phyloP scores from a whole-genome alignment of 495 filamentous ascomycete genomes.

The Podospora tetraspora region DNA sequence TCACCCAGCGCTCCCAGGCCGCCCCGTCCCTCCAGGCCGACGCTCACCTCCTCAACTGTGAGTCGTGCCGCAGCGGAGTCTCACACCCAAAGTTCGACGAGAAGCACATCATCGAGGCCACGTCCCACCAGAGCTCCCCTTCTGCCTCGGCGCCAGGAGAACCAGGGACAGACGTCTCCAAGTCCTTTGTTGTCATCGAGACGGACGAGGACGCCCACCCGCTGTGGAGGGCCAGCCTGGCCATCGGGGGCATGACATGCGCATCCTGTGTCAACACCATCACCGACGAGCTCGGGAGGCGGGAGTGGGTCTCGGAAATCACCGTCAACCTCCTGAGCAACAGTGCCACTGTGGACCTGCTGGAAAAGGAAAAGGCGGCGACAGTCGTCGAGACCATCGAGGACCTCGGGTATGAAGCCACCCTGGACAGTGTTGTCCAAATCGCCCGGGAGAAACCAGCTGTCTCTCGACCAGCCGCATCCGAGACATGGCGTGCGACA shows the following conservation, averaged over 20 bases:
- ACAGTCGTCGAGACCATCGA: constrained; percentile 68
- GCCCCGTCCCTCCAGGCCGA: constrained; percentile 15
- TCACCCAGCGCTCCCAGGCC: constrained; percentile 2
- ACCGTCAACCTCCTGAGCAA: constrained; percentile 66
- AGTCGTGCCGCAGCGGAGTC: constrained; percentile 25
- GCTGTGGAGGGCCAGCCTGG: constrained; percentile 54
- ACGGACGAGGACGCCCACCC: constrained; percentile 16
- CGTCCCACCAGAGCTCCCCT: constrained; percentile 6
- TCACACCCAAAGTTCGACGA: constrained; percentile 5
- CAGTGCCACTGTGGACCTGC: constrained; percentile 62
- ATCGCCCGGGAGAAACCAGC: constrained; percentile 22
- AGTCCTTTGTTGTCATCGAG: constrained; percentile 24
- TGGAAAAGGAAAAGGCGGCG: constrained; percentile 43
- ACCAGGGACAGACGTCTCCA: constrained; percentile 12
- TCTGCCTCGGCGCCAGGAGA: neutral
- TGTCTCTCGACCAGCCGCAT: constrained; percentile 23
- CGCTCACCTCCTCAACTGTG: constrained; percentile 31
- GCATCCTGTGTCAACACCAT: constrained; percentile 66
- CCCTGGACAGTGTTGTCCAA: constrained; percentile 49
- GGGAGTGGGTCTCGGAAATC: constrained; percentile 57
- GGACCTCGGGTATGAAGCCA: constrained; percentile 73
- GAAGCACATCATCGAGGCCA: constrained; percentile 15
- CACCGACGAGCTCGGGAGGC: constrained; percentile 57
- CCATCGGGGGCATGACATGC: constrained; percentile 83
- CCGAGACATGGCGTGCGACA: constrained; percentile 48